These are phyloP conservation scores for Diversispora epigaea DNA, from an alignment of 192 early-diverging fungal species.

Conservation along the genomic window DNA sequence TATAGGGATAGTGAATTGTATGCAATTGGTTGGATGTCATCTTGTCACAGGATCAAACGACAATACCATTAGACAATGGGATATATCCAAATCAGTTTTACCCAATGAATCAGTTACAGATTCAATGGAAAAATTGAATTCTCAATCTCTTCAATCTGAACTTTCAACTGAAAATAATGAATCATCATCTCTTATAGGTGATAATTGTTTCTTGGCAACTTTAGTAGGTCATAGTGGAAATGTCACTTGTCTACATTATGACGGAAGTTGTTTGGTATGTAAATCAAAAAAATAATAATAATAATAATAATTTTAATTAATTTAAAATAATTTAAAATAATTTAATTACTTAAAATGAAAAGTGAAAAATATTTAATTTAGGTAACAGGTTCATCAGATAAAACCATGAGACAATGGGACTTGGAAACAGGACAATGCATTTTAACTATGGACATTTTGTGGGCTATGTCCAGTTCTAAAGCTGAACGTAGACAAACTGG, in stretches of 20 bases:
- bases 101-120: background rate
- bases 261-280: slow-evolving; percentile 52
- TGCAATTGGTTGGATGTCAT: slow-evolving; percentile 2
- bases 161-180: slow-evolving; percentile 30
- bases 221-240: slow-evolving; percentile 49
- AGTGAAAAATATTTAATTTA: slow-evolving; percentile 30
- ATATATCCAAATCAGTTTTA: slow-evolving; percentile 7
- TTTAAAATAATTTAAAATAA: slow-evolving; percentile 43
- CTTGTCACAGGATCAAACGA: slow-evolving; percentile 30
- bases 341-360: slow-evolving; percentile 40
- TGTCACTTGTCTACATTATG: slow-evolving; percentile 53
- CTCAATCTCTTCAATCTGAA: background rate
- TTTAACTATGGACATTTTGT: slow-evolving; percentile 65
- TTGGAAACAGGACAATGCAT: slow-evolving; percentile 63
- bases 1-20: slow-evolving; percentile 25
- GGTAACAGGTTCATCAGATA: slow-evolving; percentile 73
- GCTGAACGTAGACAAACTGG: slow-evolving; percentile 25
- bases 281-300: background rate
- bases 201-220: slow-evolving; percentile 39
- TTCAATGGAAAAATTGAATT: background rate
- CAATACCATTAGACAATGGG: slow-evolving; percentile 28
- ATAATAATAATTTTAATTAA: slow-evolving; percentile 15
- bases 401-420: slow-evolving; percentile 80
- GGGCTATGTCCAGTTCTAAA: slow-evolving; percentile 51
- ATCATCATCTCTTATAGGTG: slow-evolving; percentile 24